phyloP scores from a whole-genome alignment of 2,329 filamentous ascomycete genomes.

The Monosporascus sp. region DNA sequence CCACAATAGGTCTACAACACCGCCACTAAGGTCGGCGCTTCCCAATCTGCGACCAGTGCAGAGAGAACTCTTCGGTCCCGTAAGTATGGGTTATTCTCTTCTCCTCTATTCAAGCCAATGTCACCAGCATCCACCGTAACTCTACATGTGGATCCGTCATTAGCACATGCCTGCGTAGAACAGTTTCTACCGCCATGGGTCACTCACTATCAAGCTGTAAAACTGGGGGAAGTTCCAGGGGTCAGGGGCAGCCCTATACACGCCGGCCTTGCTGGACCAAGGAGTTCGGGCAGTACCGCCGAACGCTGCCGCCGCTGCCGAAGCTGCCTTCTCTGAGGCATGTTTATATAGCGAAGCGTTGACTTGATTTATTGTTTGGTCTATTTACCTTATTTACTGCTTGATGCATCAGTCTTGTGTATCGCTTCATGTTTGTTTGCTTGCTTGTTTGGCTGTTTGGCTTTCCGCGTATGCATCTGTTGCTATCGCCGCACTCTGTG shows the following conservation, averaged over 20 bases:
- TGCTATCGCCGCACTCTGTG: neutral
- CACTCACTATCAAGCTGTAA: neutral
- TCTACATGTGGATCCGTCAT: neutral
- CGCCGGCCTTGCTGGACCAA: neutral
- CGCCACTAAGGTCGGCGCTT: neutral
- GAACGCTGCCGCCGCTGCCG: no score
- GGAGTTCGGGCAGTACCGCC: no score
- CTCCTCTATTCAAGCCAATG: neutral
- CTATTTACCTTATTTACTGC: neutral
- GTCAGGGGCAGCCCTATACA: conserved; percentile 10
- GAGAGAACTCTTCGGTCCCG: neutral
- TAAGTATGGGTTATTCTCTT: neutral
- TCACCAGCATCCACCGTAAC: no score
- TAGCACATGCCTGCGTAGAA: neutral
- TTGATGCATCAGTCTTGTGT: no score
- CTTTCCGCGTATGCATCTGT: neutral
- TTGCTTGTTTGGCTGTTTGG: neutral
- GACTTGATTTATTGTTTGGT: neutral
- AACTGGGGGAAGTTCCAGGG: conserved; percentile 4
- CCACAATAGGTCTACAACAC: neutral
- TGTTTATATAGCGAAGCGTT: neutral
- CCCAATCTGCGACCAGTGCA: neutral
- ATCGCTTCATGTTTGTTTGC: neutral
- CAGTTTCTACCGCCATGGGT: neutral
- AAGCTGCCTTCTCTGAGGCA: neutral